phyloP scores from a whole-genome alignment of 306 rosid species.

The Astragalus membranaceus region DNA sequence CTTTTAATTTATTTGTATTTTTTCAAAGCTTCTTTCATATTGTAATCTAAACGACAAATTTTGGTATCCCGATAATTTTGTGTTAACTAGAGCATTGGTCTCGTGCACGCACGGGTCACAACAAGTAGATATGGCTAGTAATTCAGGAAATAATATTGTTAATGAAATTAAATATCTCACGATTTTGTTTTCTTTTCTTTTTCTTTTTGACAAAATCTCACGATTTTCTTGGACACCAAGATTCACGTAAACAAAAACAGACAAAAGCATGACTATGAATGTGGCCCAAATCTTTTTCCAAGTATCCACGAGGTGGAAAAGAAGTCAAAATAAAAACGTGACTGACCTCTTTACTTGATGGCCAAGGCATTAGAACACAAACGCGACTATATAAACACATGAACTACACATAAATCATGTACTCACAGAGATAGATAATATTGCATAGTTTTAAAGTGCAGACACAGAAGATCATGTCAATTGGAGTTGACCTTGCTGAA shows the following conservation, averaged over 20 bases:
- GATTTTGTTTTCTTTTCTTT: too few relatives aligned
- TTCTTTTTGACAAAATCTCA: too few relatives aligned
- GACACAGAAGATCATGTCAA: conserved; percentile 12
- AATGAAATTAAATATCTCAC: too few relatives aligned
- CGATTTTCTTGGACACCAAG: conserved; percentile 31
- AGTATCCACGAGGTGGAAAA: not conserved
- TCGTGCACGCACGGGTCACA: too few relatives aligned
- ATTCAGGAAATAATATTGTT: too few relatives aligned
- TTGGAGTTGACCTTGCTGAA: conserved; percentile 16
- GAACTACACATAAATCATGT: not conserved
- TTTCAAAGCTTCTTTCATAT: too few relatives aligned
- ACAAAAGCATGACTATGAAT: not conserved
- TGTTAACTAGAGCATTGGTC: too few relatives aligned
- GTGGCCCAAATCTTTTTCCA: not conserved
- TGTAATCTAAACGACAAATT: too few relatives aligned
- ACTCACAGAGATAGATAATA: not conserved
- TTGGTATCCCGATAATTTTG: too few relatives aligned
- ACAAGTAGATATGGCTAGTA: too few relatives aligned
- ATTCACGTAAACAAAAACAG: not conserved
- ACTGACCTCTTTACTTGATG: not conserved
- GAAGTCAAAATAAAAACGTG: not conserved
- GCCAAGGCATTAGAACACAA: conserved; percentile 4
- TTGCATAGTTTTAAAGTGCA: not conserved
- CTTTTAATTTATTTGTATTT: too few relatives aligned
- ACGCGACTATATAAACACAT: not conserved